These are phyloP conservation scores for Emergomyces africanus DNA, from an alignment of 2,329 filamentous ascomycete species.

Conservation along the genomic window DNA sequence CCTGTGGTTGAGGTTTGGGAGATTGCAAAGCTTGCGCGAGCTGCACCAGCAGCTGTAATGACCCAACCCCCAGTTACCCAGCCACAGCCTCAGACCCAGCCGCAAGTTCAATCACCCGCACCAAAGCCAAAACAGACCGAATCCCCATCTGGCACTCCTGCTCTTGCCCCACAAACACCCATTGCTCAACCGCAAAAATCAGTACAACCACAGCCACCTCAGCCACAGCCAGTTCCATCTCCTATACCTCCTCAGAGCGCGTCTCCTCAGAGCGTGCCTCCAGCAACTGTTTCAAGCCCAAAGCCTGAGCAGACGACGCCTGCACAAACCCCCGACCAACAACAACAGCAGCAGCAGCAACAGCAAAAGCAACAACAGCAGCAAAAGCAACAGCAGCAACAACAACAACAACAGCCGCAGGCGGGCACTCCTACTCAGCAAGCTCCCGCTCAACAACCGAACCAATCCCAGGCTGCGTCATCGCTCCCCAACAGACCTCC, in stretches of 20 bases:
- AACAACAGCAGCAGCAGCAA: conserved; percentile 11
- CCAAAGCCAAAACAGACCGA: conserved; percentile 9
- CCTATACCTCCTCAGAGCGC: conserved; percentile 1
- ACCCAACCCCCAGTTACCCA: conserved; percentile 10
- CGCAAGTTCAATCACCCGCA: conserved; percentile 5
- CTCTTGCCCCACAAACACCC: conserved; percentile 9
- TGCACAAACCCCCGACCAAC: conserved; percentile 9
- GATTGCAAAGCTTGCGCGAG: conserved; percentile 51
- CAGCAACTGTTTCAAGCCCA: conserved; percentile 6
- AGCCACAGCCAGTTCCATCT: neutral
- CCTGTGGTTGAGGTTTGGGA: conserved; percentile 81
- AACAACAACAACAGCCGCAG: conserved; percentile 9
- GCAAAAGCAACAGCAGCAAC: conserved; percentile 11
- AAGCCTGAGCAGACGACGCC: conserved; percentile 6
- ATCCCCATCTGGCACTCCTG: conserved; percentile 9
- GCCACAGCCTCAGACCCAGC: conserved; percentile 5
- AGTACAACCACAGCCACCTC: neutral
- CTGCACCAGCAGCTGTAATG: conserved; percentile 5
- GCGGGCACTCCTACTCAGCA: conserved; percentile 13
- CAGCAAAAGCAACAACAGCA: conserved; percentile 10
- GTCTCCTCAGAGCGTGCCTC: neutral
- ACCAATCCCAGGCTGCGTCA: conserved; percentile 17
- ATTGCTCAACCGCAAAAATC: neutral
- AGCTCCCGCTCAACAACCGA: conserved; percentile 13
- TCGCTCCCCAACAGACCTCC: conserved; percentile 13